phyloP scores from a whole-genome alignment of 805 yeast species.

The Candida krabiensis region DNA sequence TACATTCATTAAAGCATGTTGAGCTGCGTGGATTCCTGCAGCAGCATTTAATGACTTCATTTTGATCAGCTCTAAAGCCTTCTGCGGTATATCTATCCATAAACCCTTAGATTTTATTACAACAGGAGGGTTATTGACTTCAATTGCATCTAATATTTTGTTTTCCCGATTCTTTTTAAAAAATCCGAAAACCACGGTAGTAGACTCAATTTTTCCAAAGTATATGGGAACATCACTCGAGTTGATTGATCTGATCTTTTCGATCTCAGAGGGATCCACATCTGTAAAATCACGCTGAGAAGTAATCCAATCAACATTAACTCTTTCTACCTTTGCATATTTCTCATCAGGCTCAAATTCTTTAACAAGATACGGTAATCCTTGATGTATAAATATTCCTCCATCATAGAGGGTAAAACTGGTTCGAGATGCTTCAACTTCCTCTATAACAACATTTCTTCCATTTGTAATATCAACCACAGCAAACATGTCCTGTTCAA shows the following conservation, averaged over 20 bases:
- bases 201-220: constrained; percentile 72
- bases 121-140: constrained; percentile 86
- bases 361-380: constrained; percentile 80
- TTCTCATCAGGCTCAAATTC: constrained; percentile 79
- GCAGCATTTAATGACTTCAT: constrained; percentile 66
- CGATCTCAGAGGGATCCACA: constrained; percentile 81
- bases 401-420: constrained; percentile 90
- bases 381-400: constrained; percentile 92
- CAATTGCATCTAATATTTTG: constrained; percentile 89
- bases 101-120: constrained; percentile 70
- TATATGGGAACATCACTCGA: constrained; percentile 57
- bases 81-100: constrained; percentile 83
- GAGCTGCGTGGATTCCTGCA: constrained; percentile 96
- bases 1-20: constrained; percentile 82
- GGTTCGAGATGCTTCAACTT: constrained; percentile 83
- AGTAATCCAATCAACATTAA: constrained; percentile 93
- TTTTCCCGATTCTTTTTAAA: constrained; percentile 78
- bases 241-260: constrained; percentile 57
- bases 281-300: constrained; percentile 90
- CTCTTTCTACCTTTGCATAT: constrained; percentile 83
- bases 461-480: constrained; percentile 87
- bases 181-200: constrained; percentile 85
- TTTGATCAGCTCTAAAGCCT: constrained; percentile 58
- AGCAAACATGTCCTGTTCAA: constrained; percentile 79
- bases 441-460: constrained; percentile 78